Base-by-base conservation (phyloP, 345 rosid genomes). In the Salix brachista region DNA sequence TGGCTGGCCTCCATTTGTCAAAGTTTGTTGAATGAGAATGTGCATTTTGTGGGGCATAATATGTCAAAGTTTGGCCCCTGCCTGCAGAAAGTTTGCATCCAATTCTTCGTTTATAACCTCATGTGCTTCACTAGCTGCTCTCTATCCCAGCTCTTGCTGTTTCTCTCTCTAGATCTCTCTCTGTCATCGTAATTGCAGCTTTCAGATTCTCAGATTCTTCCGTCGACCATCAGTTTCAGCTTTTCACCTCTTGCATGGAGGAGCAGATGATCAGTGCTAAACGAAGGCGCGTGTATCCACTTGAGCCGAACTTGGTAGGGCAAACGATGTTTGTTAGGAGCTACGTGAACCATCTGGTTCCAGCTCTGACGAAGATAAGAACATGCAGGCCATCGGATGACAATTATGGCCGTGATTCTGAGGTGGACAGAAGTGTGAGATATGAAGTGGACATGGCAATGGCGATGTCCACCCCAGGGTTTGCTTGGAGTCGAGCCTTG, bases 351-450 rank as follows among this genome's bases (percentile, higher is more conserved):
- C 52, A 46, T 46, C 4, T 71, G 71, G 64, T 84, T 58, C 86
- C 86, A 44, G 81, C 83, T 58, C 83, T 87, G 48, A 72, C 66
- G 56, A 80, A 83, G 79, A 82, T 81, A 72, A 68, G 37, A 16
- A 1, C 5, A 46, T 13, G 5, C 34, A 62, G 16, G 8, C 5
- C 16, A 62, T 4, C 13, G 28, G 67, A 62, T 14, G 67, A 28
- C 37, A 62, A 9, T 16, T 11, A 28, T 62, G 34, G 18, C 32
- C 18, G 3, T 46, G 18, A 46, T 16, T 14, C 52, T 14, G 52
- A 46, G 52, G 5, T 46, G 14, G 19, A 46, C 17, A 12, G 4
- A 46, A 46, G 17, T 46, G 52, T 46, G 52, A 46, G 52, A 46
- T 1, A 46, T 46, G 52, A 46, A 46, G 52, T 46, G 14, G 52